Conservation (phyloP, 495 filamentous ascomycete genomes). For the Hyaloscypha hepaticicola region DNA sequence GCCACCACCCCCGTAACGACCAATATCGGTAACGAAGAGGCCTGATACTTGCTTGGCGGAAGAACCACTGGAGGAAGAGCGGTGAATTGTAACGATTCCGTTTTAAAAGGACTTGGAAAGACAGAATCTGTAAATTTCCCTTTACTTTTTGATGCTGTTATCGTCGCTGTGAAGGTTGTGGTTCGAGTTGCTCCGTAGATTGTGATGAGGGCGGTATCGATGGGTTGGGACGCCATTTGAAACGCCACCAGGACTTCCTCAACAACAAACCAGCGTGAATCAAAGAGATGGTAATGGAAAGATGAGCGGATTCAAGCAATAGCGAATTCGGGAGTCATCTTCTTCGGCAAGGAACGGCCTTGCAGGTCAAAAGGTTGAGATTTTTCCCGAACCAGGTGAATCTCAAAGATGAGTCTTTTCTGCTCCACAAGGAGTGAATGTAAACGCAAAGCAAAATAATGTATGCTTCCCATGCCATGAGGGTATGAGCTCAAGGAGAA, state of each 20-base stretch:
- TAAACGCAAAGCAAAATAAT: background rate
- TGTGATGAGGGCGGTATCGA: background rate
- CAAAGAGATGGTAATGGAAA: background rate
- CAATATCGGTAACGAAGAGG: constrained; percentile 9
- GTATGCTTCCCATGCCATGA: background rate
- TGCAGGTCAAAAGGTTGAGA: background rate
- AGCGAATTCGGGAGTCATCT: background rate
- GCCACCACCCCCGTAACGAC: constrained; percentile 13
- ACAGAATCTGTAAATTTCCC: background rate
- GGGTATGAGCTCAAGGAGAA: background rate
- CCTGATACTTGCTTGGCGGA: background rate
- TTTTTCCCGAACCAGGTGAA: background rate
- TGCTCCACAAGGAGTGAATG: background rate
- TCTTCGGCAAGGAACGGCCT: background rate
- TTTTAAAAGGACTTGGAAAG: constrained; percentile 5
- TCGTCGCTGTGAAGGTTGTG: constrained; percentile 10
- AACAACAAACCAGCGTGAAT: background rate
- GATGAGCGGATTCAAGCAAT: background rate
- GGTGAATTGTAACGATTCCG: background rate
- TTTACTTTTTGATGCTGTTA: background rate
- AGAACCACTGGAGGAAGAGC: background rate
- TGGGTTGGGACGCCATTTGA: background rate
- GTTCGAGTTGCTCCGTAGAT: constrained; percentile 12
- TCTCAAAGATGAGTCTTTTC: background rate
- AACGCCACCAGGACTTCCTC: background rate